Percentiles rank a stretch among this genome's conserved stretches.
Evolutionary conservation across 805 yeast genomes (phyloP).

Genomic region (Wickerhamiella vanderwaltii): DNA sequence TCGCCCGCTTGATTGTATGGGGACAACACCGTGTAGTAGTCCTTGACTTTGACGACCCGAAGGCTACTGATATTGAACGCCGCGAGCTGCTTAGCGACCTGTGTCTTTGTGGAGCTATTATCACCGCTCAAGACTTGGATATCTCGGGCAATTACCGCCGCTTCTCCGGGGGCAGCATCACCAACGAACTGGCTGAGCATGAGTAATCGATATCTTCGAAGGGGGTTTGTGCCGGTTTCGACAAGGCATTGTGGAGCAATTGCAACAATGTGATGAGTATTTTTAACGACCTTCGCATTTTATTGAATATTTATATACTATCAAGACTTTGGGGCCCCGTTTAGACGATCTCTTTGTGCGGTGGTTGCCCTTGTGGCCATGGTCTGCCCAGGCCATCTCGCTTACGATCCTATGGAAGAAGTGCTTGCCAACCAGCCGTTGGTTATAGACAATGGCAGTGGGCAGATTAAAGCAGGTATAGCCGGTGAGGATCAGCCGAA

Average conservation of each 20-base stretch:
- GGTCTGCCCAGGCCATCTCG: no score
- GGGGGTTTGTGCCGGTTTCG: not conserved
- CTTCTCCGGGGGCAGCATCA: conserved; percentile 50
- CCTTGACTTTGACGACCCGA: conserved; percentile 19
- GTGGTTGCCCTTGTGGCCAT: not conserved
- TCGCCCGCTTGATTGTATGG: conserved; percentile 17
- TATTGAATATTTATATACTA: no score
- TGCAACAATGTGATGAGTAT: no score
- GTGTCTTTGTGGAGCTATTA: conserved; percentile 14
- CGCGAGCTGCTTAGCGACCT: conserved; percentile 27
- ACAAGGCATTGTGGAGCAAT: no score
- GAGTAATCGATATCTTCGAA: not conserved
- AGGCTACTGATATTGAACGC: conserved; percentile 30
- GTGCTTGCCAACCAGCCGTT: conserved; percentile 54
- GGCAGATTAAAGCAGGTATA: conserved; percentile 75
- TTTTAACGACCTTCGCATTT: no score
- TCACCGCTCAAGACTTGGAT: conserved; percentile 25
- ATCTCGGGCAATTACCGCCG: conserved; percentile 31
- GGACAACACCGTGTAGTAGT: conserved; percentile 16
- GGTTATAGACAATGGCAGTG: conserved; percentile 73
- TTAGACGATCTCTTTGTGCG: no score
- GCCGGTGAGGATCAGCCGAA: conserved; percentile 85
- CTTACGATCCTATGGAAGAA: conserved; percentile 23
- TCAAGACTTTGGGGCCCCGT: no score
- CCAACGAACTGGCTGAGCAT: conserved; percentile 26